Base-by-base conservation (phyloP, 495 filamentous ascomycete genomes). In the Aspergillus olivimuriae region DNA sequence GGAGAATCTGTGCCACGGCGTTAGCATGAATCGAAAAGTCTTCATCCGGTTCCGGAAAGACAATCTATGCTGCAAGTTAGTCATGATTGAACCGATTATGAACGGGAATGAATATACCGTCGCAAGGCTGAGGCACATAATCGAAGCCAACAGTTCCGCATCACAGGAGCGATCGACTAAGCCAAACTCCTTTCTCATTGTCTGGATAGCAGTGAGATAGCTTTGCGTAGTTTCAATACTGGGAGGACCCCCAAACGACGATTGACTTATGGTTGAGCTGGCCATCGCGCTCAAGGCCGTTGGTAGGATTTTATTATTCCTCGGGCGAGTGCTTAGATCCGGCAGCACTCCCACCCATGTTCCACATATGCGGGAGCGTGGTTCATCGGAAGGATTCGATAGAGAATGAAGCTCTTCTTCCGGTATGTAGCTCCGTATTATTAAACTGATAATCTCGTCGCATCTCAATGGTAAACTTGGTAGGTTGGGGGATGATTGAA, bases 311-410 rank as follows among this genome's bases (percentile, higher is more conserved):
- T 17, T 31, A n/a, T 50, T 34, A 20, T 23, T 17, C 3, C 22
- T 20, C 0, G 44, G 23, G 7, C 40, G 41, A 20, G 24, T 21
- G 12, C 49, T 34, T 4, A 70, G 51, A 1, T 41, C 48, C 0
- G 63, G 60, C 4, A 68, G 54, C 1, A 61, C 55, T 44, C 65
- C 65, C 0, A 67, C 58, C 65, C 65, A 70, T 3, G 56, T 47
- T 4, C 66, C 66, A 30, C 66, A 68, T 21, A 70, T 60, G 31
- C 61, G 59, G 24, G 63, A 52, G 12, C 34, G 38, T 18, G 20
- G 43, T 28, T 44, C 22, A 39, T 47, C 43, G 1, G 32, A 39
- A 26, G 10, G 3, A 24, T 18, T 21, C 14, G 15, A 12, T 14
- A 22, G 4, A 12, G 23, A 22, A 3, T 34, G 7, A 15, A 40